These are phyloP conservation scores for Dioszegia hungarica DNA, from an alignment of 768 basidiomycete species.

Conservation along the genomic window DNA sequence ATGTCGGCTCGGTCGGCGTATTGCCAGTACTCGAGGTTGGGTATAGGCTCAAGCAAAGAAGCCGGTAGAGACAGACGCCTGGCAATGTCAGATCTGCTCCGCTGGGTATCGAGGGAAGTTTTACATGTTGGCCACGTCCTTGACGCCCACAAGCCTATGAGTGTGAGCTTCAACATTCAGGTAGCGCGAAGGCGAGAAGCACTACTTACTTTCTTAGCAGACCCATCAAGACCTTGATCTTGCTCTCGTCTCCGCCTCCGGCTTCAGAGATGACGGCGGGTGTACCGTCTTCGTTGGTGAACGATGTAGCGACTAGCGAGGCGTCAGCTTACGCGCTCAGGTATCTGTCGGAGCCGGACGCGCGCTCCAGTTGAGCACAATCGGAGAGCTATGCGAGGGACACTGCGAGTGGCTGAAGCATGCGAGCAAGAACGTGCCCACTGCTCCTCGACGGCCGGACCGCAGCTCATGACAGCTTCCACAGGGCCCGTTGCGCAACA, in stretches of 20 bases:
- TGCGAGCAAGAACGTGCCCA: too few relatives aligned
- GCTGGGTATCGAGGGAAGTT: conserved; percentile 42
- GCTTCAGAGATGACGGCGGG: conserved; percentile 44
- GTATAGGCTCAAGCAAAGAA: conserved; percentile 85
- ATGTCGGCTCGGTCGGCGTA: conserved; percentile 86
- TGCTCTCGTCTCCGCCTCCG: conserved; percentile 68
- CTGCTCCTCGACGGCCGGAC: too few relatives aligned
- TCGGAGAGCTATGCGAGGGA: too few relatives aligned
- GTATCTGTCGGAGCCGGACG: too few relatives aligned
- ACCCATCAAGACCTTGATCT: conserved; percentile 87
- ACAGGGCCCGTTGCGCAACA: too few relatives aligned
- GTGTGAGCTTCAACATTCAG: too few relatives aligned
- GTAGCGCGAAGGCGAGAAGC: too few relatives aligned
- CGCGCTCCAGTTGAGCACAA: too few relatives aligned
- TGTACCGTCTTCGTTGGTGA: conserved; percentile 40
- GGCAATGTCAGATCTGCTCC: conserved; percentile 3
- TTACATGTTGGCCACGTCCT: conserved; percentile 90
- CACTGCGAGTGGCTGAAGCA: too few relatives aligned
- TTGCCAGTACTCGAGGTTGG: conserved; percentile 95
- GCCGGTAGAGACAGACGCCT: conserved; percentile 92
- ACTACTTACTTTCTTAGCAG: conserved; percentile 74
- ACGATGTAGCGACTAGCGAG: conserved; percentile 21
- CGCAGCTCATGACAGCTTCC: too few relatives aligned
- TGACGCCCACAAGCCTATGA: conserved; percentile 70
- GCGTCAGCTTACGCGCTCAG: conserved; percentile 1